phyloP scores from a whole-genome alignment of 345 rosid species.

The Boechera retrofracta region DNA sequence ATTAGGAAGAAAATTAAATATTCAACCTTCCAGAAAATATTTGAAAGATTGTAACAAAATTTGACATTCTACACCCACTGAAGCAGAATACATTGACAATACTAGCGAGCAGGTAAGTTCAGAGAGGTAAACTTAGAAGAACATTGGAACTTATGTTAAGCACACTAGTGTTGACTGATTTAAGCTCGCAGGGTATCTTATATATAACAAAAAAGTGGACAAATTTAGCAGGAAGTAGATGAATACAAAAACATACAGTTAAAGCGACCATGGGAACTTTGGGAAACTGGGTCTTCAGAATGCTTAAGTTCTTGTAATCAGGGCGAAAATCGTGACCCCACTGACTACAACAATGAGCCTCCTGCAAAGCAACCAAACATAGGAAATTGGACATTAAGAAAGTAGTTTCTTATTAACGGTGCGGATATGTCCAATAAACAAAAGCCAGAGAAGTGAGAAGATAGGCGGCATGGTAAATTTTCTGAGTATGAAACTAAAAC shows the following conservation, averaged over 20 bases:
- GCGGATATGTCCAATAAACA: neutral
- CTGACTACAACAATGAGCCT: slow-evolving; percentile 99
- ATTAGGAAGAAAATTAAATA: neutral
- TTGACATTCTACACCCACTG: slow-evolving; percentile 4
- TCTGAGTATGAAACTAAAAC: neutral
- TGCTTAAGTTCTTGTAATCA: slow-evolving; percentile 89
- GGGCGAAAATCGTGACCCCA: slow-evolving; percentile 99
- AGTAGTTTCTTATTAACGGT: neutral
- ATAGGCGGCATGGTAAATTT: neutral
- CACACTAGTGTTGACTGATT: slow-evolving; percentile 12
- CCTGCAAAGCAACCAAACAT: slow-evolving; percentile 60
- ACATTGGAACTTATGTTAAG: slow-evolving; percentile 17
- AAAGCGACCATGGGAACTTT: slow-evolving; percentile 85
- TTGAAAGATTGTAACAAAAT: slow-evolving; percentile 10
- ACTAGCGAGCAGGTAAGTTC: neutral
- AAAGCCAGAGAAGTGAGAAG: slow-evolving; percentile 1
- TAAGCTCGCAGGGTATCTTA: slow-evolving; percentile 4
- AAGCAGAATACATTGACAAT: neutral
- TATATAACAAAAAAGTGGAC: neutral
- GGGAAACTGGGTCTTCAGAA: slow-evolving; percentile 93
- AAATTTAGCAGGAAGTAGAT: neutral
- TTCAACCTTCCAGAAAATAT: slow-evolving; percentile 8
- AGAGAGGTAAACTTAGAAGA: neutral
- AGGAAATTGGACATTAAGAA: slow-evolving; percentile 7
- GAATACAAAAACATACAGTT: slow-evolving; percentile 65